These are phyloP conservation scores for Aristolochia fimbriata DNA, from an alignment of 164 flowering plant genomes.

Conservation along the genomic window DNA sequence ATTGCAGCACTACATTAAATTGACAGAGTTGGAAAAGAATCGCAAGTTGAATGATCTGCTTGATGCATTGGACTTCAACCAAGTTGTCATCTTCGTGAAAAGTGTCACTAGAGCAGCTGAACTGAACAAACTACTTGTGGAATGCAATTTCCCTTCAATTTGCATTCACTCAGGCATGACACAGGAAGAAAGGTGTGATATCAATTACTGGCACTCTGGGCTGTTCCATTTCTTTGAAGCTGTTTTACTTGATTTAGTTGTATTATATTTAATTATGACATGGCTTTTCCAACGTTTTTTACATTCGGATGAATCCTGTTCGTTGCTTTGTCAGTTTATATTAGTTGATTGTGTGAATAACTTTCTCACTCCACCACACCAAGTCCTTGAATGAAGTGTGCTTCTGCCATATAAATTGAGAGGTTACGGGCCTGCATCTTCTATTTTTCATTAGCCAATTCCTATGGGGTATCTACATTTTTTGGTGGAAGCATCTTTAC, in stretches of 20 bases:
- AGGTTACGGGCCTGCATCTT: too few species aligned
- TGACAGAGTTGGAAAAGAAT: conserved; percentile 85
- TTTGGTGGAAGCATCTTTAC: too few species aligned
- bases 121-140: conserved; percentile 84
- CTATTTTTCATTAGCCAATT: too few species aligned
- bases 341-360: too few species aligned
- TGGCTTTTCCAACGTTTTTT: too few species aligned
- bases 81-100: conserved; percentile 94
- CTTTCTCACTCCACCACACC: too few species aligned
- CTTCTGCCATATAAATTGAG: too few species aligned
- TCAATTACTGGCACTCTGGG: background rate
- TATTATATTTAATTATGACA: too few species aligned
- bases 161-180: conserved; percentile 99
- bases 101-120: conserved; percentile 96
- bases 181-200: conserved; percentile 79
- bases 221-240: background rate
- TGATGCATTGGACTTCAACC: conserved; percentile 98
- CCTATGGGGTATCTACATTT: too few species aligned
- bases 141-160: conserved; percentile 96
- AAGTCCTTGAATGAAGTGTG: too few species aligned
- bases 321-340: too few species aligned
- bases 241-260: background rate
- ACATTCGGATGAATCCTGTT: too few species aligned
- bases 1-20: conserved; percentile 90
- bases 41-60: conserved; percentile 96